Base-by-base conservation (phyloP, 331 rosid genomes). In the Dryas integrifolia region DNA sequence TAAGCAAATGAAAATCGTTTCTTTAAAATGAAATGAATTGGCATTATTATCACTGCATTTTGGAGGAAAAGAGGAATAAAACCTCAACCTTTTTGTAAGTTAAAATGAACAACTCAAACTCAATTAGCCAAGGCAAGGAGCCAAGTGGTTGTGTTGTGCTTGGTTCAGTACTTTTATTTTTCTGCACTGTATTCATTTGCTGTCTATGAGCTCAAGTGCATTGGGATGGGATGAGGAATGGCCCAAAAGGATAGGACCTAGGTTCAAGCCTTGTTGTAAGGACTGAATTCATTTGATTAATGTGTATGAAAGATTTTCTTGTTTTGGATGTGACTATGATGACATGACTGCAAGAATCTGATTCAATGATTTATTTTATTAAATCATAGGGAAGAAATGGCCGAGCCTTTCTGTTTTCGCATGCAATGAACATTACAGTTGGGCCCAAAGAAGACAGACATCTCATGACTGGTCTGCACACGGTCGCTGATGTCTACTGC, bases 401-500 rank as follows among this genome's bases (percentile, higher is more conserved):
- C 21, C 74, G 93, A 80, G 93, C 85, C 4, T 90, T 90, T 81
- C 68, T 90, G 80, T 88, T 90, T 82, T 83, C 82, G 26, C 81
- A 82, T 8, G 73, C 79, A 57, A 70, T 78, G 86, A 82, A 82
- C 56, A 14, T 82, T 39, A 71, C 43, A 35, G 78, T 75, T 0
- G 86, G 86, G 63, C 79, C 76, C 7, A 82, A 56, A 67, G 83
- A 82, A 79, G 73, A 82, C 69, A 76, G 86, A 56, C 83, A 67
- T 2, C 86, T 82, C 35, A 67, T 71, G 76, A 82, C 86, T 0
- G 86, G 86, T 49, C 79, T 82, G 50, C 86, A 82, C 73, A 82
- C 86, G 0, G 86, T 82, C 11, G 83, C 83, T 7, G 86, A 82
- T 79, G 73, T 82, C 73, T 79, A 41, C 79, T 82, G 86, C 81